Base-by-base conservation (phyloP, 768 basidiomycete genomes). In the Auriculariales sp. region DNA sequence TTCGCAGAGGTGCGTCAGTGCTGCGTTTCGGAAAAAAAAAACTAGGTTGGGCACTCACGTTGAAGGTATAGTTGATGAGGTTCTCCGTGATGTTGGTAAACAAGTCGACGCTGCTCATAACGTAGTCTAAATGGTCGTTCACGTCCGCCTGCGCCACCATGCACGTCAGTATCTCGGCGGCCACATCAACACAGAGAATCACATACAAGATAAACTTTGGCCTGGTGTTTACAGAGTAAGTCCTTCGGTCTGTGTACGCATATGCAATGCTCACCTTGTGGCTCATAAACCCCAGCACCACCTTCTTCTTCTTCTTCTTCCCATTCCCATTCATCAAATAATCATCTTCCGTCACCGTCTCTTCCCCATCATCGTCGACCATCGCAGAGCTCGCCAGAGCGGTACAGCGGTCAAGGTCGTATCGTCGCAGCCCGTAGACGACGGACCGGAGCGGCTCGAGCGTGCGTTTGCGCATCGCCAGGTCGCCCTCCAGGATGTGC, bases 41-140 rank as follows among this genome's bases (percentile, higher is more conserved):
- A 33, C 45, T 45, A 19, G 12, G 28, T 7, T 32, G 51, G 19
- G 31, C 5, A 65, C 77, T 24, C 46, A 82, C 79, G 61, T 85
- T 85, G 69, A 85, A 86, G 17, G 79, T 76, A 59, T 80, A 85
- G 52, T 73, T 71, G 56, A 85, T 83, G 55, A 84, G 58, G 57
- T 84, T 85, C 56, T 84, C 79, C 4, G 77, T 69, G 53, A 85
- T 78, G 27, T 71, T 73, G 1, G 78, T 69, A 54, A 84, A 85
- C 75, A 83, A 82, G 52, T 87, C 84, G 46, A 87, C 58, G 55
- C 77, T 81, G 1, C 71, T 68, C 24, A 87, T 59, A 30, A 81
- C 77, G 52, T 80, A 80, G 49, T 85, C 83, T 68, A 81, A 78
- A 55, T 87, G 84, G 57, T 87, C 85, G 52, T 74, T 71, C 2